Percentiles rank a stretch among this genome's conserved stretches.
These are phyloP conservation scores for Colletotrichum neosansevieriae DNA, from an alignment of 2,329 filamentous ascomycete species.

Conservation along the genomic window DNA sequence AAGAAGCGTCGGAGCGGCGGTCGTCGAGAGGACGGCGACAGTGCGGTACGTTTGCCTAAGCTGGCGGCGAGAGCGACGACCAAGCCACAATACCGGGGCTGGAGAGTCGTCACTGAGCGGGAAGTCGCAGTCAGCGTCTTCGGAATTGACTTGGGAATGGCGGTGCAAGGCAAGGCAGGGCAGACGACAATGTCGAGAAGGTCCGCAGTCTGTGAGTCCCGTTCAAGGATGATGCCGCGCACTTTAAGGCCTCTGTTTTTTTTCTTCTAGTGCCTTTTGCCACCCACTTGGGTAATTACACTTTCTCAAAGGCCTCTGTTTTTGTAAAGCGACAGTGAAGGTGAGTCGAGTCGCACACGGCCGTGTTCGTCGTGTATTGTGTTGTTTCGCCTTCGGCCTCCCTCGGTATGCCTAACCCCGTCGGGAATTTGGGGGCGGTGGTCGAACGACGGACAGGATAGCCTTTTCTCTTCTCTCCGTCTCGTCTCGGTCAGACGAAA, in stretches of 20 bases:
- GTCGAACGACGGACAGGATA: neutral
- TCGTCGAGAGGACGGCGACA: neutral
- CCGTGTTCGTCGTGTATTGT: constrained; percentile 25
- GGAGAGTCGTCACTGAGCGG: constrained; percentile 26
- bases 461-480: neutral
- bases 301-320: constrained; percentile 19
- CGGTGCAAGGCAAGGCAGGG: constrained; percentile 19
- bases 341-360: constrained; percentile 26
- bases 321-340: constrained; percentile 1
- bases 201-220: neutral
- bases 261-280: too few relatives aligned
- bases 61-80: constrained; percentile 33
- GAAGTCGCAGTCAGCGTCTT: constrained; percentile 21
- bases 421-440: constrained; percentile 17
- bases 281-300: too few relatives aligned
- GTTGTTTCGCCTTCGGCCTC: constrained; percentile 18
- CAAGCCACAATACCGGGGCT: constrained; percentile 41
- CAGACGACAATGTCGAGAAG: neutral
- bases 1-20: neutral
- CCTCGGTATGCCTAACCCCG: constrained; percentile 7
- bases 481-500: constrained; percentile 22
- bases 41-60: constrained; percentile 21
- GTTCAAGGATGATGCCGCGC: constrained; percentile 27
- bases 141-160: constrained; percentile 28
- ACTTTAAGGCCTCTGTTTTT: constrained; percentile 18